Percentiles rank a stretch among this genome's conserved stretches.
Conservation (phyloP, 371 early-diverging fungal species). For the Syncephalastrum sp. region DNA sequence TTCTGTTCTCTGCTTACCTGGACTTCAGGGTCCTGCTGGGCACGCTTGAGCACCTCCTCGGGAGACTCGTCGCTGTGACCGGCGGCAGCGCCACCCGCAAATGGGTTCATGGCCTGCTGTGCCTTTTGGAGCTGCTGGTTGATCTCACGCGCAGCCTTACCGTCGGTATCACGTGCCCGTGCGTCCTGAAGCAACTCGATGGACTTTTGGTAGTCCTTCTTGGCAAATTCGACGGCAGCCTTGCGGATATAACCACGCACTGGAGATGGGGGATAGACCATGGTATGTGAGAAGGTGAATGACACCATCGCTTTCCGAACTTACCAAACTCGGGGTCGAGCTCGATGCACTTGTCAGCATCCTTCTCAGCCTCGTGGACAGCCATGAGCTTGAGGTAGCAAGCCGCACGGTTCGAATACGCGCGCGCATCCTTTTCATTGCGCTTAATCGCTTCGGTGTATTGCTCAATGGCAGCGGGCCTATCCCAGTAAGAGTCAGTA, state of each 20-base stretch:
- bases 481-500: neutral
- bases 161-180: constrained; percentile 76
- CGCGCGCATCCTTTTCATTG: constrained; percentile 86
- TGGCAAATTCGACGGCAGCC: constrained; percentile 88
- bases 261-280: constrained; percentile 4
- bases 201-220: constrained; percentile 84
- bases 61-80: constrained; percentile 42
- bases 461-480: constrained; percentile 86
- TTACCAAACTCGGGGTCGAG: constrained; percentile 85
- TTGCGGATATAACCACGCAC: constrained; percentile 97
- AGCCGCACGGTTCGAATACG: constrained; percentile 96
- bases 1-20: constrained; percentile 35
- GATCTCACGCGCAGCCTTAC: constrained; percentile 83
- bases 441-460: constrained; percentile 98
- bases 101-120: constrained; percentile 72
- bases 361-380: constrained; percentile 92
- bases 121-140: constrained; percentile 78
- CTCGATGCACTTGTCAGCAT: constrained; percentile 86
- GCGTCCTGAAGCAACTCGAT: constrained; percentile 85
- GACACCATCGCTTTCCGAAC: neutral
- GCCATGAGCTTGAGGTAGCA: constrained; percentile 96
- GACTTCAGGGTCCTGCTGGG: constrained; percentile 92
- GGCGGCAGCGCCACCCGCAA: constrained; percentile 37
- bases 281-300: neutral
- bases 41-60: constrained; percentile 83